Evolutionary conservation across 495 filamentous ascomycete species (phyloP), one percentile per base, ranked within the genome.

Genomic region (Penicillium ochrochloron): DNA sequence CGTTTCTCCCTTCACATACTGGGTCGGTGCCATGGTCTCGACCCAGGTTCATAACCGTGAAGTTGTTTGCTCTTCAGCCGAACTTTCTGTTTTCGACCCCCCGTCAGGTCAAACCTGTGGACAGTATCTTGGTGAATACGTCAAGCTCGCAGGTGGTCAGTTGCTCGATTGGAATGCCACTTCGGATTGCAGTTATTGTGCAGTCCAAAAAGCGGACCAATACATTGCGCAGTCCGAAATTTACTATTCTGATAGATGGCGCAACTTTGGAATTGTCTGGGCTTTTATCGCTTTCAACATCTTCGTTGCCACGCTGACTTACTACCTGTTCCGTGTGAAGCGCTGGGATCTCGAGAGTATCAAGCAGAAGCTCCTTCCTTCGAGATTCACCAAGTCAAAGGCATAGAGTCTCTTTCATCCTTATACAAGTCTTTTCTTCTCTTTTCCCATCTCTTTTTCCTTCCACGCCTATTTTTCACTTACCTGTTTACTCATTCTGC

Each of bases 1-100:
- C 31, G 69, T 81, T 27, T 78, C 77, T 3, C 82, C 82, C 0
- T 79, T 85, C 56, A 87, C 84, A 3, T 90, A 87, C 65, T 75
- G 87, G 21, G 76, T 89, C 11, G 78, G 75, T 35, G 83, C 82
- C 35, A 85, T 89, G 78, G 65, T 87, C 14, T 77, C 84, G 1
- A 76, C 79, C 0, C 82, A 77, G 4, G 72, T 91, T 3, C 85
- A 84, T 55, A 84, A 86, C 37, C 82, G 83, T 0, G 5, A 69
- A 0, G 83, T 89, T 3, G 21, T 69, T 0, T 92, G 89, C 73
- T 76, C 84, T n/a, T 10, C 61, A 0, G 80, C 82, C 52, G 89
- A 92, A 68, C 75, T 79, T 34, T 64, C 84, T 11, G 65, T 74
- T 12, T 86, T 92, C 65, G 67, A 77, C 10, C 82, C 88, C 0